These are phyloP conservation scores for Boletus coccyginus DNA, from an alignment of 768 basidiomycete species.

Conservation along the genomic window DNA sequence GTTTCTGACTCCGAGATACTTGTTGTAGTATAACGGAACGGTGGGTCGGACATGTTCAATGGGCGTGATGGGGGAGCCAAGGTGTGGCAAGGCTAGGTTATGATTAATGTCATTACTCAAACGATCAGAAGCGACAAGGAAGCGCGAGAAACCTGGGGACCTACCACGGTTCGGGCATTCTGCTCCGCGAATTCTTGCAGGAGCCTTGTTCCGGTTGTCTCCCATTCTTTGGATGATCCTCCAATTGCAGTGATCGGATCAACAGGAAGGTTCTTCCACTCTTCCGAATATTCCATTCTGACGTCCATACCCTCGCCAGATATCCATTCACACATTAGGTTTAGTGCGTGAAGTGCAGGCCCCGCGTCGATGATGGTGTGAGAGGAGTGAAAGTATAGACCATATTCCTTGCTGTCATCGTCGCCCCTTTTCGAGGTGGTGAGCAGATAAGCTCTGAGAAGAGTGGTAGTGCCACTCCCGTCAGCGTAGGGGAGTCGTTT, in stretches of 20 bases:
- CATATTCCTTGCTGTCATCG: slow-evolving; percentile 6
- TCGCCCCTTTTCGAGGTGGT: slow-evolving; percentile 2
- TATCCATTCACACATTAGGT: slow-evolving; percentile 23
- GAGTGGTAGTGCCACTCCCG: background rate
- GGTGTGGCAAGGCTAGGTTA: slow-evolving; percentile 4
- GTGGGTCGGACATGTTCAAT: slow-evolving; percentile 7
- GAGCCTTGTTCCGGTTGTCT: slow-evolving; percentile 9
- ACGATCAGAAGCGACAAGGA: background rate
- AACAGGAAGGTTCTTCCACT: slow-evolving; percentile 26
- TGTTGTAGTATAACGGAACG: background rate
- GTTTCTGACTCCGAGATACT: slow-evolving; percentile 7
- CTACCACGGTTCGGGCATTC: slow-evolving; percentile 4
- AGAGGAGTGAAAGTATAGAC: slow-evolving; percentile 23
- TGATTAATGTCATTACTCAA: background rate
- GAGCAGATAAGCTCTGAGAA: slow-evolving; percentile 13
- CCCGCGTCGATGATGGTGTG: slow-evolving; percentile 24
- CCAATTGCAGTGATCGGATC: slow-evolving; percentile 27
- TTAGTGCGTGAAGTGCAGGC: slow-evolving; percentile 21
- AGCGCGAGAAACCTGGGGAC: slow-evolving; percentile 1
- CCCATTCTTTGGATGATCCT: slow-evolving; percentile 18
- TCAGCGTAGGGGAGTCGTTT: slow-evolving; percentile 19
- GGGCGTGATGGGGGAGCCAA: slow-evolving; percentile 7
- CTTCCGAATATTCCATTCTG: slow-evolving; percentile 8
- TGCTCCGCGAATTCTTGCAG: slow-evolving; percentile 12
- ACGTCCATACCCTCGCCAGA: slow-evolving; percentile 13